Evolutionary conservation across 208 protist genomes (phyloP).

Genomic region (Acanthamoeba triangularis): DNA sequence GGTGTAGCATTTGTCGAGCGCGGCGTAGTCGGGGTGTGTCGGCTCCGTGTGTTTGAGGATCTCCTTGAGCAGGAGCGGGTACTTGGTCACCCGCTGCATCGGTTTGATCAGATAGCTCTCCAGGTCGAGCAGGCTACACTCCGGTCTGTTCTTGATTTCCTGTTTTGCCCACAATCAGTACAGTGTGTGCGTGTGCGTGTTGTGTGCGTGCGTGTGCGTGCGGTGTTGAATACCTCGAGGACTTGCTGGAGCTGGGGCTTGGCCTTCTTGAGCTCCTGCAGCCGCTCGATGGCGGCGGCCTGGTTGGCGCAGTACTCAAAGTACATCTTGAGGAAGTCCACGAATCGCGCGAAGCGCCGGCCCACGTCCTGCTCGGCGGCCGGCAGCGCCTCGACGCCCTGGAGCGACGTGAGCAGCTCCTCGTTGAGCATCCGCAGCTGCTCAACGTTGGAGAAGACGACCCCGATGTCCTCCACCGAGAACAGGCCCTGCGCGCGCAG

Average conservation of each 20-base stretch:
- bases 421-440: slow-evolving; percentile 38
- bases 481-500: slow-evolving; percentile 20
- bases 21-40: neutral
- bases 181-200: neutral
- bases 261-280: slow-evolving; percentile 40
- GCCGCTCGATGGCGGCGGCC: neutral
- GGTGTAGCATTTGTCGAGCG: neutral
- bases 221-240: neutral
- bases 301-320: slow-evolving; percentile 40
- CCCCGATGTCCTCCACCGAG: neutral
- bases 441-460: slow-evolving; percentile 16
- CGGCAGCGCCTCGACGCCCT: neutral
- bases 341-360: slow-evolving; percentile 2
- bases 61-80: slow-evolving; percentile 10
- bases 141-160: neutral
- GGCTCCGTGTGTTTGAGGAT: neutral
- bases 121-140: slow-evolving; percentile 27
- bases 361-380: neutral
- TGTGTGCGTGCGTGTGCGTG: too few species aligned
- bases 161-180: neutral
- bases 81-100: slow-evolving; percentile 32
- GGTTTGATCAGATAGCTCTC: slow-evolving; percentile 51
- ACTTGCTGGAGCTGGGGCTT: neutral
- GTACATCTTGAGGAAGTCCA: slow-evolving; percentile 58
- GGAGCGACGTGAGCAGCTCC: neutral